Conservation (phyloP, 768 basidiomycete genomes). For the Crucibulum laeve region DNA sequence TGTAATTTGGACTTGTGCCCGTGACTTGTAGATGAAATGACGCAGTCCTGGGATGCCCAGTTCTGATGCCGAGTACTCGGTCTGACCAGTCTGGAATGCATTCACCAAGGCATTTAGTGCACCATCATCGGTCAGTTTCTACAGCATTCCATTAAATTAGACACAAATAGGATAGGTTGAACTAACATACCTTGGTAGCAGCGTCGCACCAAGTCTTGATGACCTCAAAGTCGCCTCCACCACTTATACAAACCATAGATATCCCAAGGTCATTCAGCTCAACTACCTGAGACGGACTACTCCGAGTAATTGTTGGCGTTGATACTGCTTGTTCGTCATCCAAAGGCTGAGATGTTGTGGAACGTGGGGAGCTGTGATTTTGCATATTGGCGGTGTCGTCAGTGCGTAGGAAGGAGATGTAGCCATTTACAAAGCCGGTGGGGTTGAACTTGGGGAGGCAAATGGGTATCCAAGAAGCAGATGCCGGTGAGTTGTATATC, state of each 20-base stretch:
- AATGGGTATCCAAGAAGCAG: conserved; percentile 92
- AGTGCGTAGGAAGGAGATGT: conserved; percentile 67
- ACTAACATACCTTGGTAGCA: conserved; percentile 48
- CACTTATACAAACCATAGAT: conserved; percentile 77
- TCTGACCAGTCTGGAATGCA: conserved; percentile 42
- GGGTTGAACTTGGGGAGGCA: conserved; percentile 95
- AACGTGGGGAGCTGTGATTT: no score
- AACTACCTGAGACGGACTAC: not conserved
- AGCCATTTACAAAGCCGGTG: conserved; percentile 86
- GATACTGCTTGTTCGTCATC: conserved; percentile 1
- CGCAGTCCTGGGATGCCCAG: conserved; percentile 86
- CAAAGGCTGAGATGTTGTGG: no score
- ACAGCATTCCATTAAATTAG: conserved; percentile 5
- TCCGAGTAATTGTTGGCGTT: not conserved
- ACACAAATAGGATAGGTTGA: conserved; percentile 3
- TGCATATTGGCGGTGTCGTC: conserved; percentile 27
- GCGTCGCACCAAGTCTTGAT: conserved; percentile 72
- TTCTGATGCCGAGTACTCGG: conserved; percentile 67
- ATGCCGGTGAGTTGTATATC: conserved; percentile 67
- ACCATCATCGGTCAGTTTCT: conserved; percentile 68
- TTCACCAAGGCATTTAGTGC: conserved; percentile 45
- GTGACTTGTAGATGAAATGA: conserved; percentile 94
- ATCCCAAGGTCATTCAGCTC: conserved; percentile 36
- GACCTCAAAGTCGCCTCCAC: conserved; percentile 81
- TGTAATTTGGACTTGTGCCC: conserved; percentile 86